A percentile compares a stretch with the other conserved stretches of the same genome.
phyloP scores from a whole-genome alignment of 305 asterid genomes.

The Galium porrigens region DNA sequence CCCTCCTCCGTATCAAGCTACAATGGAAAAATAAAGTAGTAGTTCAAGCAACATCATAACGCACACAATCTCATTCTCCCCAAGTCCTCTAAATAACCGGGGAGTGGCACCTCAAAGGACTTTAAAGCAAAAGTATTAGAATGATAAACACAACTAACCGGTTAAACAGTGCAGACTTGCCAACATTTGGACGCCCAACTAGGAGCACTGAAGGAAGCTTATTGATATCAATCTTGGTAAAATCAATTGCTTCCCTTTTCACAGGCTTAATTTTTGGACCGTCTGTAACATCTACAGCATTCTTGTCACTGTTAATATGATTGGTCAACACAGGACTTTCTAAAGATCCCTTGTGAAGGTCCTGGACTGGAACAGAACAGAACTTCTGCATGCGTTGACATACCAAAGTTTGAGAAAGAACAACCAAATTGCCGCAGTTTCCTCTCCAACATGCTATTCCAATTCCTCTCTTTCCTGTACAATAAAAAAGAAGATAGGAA shows the following conservation, averaged over 20 bases:
- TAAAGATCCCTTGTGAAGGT: slow-evolving; percentile 18
- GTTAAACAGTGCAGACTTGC: slow-evolving; percentile 82
- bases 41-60: slow-evolving; percentile 14
- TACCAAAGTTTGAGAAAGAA: background rate
- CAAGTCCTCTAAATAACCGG: background rate
- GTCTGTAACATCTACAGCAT: slow-evolving; percentile 17
- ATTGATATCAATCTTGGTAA: slow-evolving; percentile 52
- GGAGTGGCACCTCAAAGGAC: background rate
- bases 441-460: slow-evolving; percentile 3
- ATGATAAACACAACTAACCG: slow-evolving; percentile 39
- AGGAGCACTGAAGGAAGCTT: slow-evolving; percentile 69
- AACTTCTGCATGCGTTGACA: slow-evolving; percentile 15
- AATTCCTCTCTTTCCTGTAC: background rate
- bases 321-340: slow-evolving; percentile 21
- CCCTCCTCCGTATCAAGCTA: slow-evolving; percentile 89
- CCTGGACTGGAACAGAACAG: slow-evolving; percentile 29
- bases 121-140: slow-evolving; percentile 1
- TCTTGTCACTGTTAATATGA: slow-evolving; percentile 22
- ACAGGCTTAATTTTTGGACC: slow-evolving; percentile 21
- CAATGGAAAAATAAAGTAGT: slow-evolving; percentile 21
- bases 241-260: slow-evolving; percentile 42
- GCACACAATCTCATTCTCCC: slow-evolving; percentile 5
- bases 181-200: slow-evolving; percentile 91
- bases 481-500: background rate
- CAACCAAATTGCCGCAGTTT: background rate